A percentile compares a stretch with the other conserved stretches of the same genome.
Conservation (phyloP, 2,329 filamentous ascomycete species). For the Ceratocystis lukuohia region DNA sequence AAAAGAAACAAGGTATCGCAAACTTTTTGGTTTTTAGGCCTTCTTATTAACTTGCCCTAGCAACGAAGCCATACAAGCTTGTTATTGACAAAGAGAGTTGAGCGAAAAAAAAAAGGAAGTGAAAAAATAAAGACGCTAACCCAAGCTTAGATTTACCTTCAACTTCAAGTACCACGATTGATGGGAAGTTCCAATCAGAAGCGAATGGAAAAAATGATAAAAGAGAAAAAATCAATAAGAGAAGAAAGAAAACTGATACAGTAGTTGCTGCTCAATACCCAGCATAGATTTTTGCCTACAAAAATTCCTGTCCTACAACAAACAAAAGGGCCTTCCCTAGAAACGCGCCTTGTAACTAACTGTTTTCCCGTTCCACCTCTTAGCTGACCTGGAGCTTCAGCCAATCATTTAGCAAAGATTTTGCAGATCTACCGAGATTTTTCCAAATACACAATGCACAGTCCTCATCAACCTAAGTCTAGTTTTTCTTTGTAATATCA, state of each 20-base stretch:
- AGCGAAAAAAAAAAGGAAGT: background rate
- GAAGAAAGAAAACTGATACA: background rate
- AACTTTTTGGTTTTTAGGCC: background rate
- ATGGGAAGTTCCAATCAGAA: background rate
- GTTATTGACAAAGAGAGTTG: background rate
- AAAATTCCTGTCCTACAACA: constrained; percentile 8
- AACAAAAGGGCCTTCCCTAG: background rate
- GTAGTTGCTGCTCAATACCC: background rate
- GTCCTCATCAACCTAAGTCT: too few species aligned
- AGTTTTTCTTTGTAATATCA: too few species aligned
- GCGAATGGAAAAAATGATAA: background rate
- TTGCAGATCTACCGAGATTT: background rate
- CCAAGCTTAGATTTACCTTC: background rate
- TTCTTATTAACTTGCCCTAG: background rate
- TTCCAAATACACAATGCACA: background rate
- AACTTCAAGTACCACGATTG: background rate
- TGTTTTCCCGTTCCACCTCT: background rate
- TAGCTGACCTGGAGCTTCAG: background rate
- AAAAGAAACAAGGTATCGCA: constrained; percentile 5
- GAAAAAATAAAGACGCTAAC: background rate
- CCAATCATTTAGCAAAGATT: background rate
- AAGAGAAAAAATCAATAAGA: background rate
- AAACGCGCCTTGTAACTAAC: background rate
- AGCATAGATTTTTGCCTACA: background rate
- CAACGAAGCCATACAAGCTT: background rate